Conservation (phyloP, 2,329 filamentous ascomycete genomes). For the Penicillium crustosum region DNA sequence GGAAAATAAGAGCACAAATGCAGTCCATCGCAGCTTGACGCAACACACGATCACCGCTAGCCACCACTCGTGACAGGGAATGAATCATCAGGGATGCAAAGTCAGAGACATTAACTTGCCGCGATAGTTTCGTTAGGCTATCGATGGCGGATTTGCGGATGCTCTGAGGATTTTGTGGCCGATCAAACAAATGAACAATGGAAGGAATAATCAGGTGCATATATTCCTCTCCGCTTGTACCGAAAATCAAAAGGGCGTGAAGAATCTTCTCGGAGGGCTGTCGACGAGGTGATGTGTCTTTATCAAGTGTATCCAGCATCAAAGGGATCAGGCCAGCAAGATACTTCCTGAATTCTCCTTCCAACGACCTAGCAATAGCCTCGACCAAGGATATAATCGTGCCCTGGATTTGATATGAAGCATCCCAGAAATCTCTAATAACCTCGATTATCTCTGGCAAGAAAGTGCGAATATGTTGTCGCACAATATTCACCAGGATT, state of each 20-base stretch:
- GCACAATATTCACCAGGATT: slow-evolving; percentile 88
- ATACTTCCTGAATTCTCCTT: slow-evolving; percentile 98
- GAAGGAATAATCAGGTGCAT: slow-evolving; percentile 98
- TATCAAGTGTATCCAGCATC: slow-evolving; percentile 92
- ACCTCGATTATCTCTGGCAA: slow-evolving; percentile 82
- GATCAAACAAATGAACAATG: slow-evolving; percentile 92
- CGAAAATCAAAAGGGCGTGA: slow-evolving; percentile 94
- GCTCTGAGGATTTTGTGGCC: slow-evolving; percentile 73
- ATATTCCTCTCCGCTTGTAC: slow-evolving; percentile 93
- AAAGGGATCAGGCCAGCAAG: slow-evolving; percentile 82
- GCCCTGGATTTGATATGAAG: slow-evolving; percentile 74
- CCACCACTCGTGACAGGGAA: slow-evolving; percentile 79
- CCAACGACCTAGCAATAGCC: slow-evolving; percentile 86
- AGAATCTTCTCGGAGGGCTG: slow-evolving; percentile 84
- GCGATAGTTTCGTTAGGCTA: slow-evolving; percentile 87
- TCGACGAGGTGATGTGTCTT: slow-evolving; percentile 73
- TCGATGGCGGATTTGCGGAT: slow-evolving; percentile 89
- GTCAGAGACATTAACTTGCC: slow-evolving; percentile 95
- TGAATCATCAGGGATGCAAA: slow-evolving; percentile 97
- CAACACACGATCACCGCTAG: slow-evolving; percentile 68
- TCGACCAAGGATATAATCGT: slow-evolving; percentile 93
- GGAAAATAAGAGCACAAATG: slow-evolving; percentile 90
- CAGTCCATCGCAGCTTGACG: slow-evolving; percentile 87
- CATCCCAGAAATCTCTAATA: slow-evolving; percentile 87
- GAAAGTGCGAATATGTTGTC: slow-evolving; percentile 92